Evolutionary conservation across 2,329 filamentous ascomycete genomes (phyloP).

Genomic region (Paecilomyces fulvus): DNA sequence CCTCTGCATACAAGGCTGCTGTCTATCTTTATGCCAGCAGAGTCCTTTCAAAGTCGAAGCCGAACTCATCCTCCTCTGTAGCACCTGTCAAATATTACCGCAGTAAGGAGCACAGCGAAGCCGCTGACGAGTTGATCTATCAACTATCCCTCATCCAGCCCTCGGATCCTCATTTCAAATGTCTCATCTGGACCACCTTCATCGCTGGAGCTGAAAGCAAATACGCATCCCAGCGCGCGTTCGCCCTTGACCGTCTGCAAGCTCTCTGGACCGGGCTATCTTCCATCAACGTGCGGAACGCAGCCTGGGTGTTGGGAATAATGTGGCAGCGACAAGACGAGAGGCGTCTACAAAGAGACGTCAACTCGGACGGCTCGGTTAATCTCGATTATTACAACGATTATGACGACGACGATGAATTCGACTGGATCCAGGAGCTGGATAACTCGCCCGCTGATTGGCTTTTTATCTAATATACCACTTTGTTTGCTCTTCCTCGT

Average conservation of each 20-base stretch:
- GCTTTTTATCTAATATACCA: constrained; percentile 29
- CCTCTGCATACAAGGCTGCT: constrained; percentile 29
- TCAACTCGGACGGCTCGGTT: background rate
- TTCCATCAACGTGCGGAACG: constrained; percentile 32
- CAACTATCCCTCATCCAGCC: constrained; percentile 28
- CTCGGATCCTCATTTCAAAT: constrained; percentile 34
- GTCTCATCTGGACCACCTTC: constrained; percentile 37
- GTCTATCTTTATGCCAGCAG: constrained; percentile 34
- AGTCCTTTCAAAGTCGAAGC: constrained; percentile 20
- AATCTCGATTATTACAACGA: constrained; percentile 4
- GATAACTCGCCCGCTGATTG: constrained; percentile 32
- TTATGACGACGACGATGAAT: constrained; percentile 19
- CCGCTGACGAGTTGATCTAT: constrained; percentile 24
- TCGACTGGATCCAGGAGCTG: constrained; percentile 34
- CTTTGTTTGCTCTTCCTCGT: background rate
- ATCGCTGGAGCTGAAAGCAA: constrained; percentile 35
- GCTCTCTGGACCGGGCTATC: constrained; percentile 27
- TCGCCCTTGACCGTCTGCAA: constrained; percentile 25
- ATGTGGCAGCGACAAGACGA: constrained; percentile 34
- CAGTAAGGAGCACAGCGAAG: constrained; percentile 19
- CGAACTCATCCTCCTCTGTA: background rate
- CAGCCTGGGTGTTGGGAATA: constrained; percentile 30
- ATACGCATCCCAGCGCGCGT: constrained; percentile 20
- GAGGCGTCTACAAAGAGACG: constrained; percentile 11
- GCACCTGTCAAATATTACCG: constrained; percentile 11